These are phyloP conservation scores for Phialophora chinensis DNA, from an alignment of 2,329 filamentous ascomycete species.

Conservation along the genomic window DNA sequence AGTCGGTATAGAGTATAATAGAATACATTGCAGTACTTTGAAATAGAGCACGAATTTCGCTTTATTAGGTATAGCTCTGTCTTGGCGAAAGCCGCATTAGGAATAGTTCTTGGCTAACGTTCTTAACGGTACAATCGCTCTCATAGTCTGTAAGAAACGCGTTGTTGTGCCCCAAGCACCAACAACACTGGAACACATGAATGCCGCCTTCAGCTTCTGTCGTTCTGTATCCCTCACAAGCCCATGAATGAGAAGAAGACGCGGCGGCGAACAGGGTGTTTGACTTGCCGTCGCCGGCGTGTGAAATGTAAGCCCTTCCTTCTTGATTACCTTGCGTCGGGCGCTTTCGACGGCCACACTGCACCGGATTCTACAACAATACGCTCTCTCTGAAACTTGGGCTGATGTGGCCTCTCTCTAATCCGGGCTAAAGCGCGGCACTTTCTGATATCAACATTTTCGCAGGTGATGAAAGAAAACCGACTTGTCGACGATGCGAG, in stretches of 20 bases:
- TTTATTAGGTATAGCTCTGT: no score
- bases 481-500: constrained; percentile 59
- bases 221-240: neutral
- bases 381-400: neutral
- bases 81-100: no score
- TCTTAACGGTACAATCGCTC: no score
- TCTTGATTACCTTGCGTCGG: neutral
- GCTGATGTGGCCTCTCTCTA: neutral
- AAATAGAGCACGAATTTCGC: no score
- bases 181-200: neutral
- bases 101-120: no score
- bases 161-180: no score
- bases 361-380: neutral
- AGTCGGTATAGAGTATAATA: no score
- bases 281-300: constrained; percentile 22
- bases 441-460: constrained; percentile 44
- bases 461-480: constrained; percentile 63
- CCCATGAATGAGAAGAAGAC: constrained; percentile 1
- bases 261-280: constrained; percentile 19
- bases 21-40: no score
- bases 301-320: neutral
- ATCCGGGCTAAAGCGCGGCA: neutral
- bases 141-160: no score
- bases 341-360: neutral
- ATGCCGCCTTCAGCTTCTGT: neutral